Conservation (phyloP, 164 flowering plant genomes). For the Vitis amurensis region DNA sequence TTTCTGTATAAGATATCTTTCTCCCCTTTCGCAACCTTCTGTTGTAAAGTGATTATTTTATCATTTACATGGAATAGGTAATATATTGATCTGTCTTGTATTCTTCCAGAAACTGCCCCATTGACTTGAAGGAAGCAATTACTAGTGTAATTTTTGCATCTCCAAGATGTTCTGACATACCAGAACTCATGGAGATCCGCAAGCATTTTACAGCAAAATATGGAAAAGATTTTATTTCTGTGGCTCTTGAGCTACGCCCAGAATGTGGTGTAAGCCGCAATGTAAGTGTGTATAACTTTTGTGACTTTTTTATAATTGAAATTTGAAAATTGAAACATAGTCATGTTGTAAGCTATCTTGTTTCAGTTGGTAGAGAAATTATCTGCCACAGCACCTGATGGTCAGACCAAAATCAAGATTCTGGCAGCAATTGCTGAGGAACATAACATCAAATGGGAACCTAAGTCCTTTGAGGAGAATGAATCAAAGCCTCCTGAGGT, state of each 20-base stretch:
- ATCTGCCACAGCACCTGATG: conserved; percentile 82
- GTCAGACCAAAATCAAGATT: conserved; percentile 71
- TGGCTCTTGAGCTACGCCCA: conserved; percentile 86
- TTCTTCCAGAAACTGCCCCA: conserved; percentile 73
- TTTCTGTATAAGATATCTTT: too few relatives aligned
- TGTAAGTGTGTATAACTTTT: conserved; percentile 45
- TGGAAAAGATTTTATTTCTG: conserved; percentile 84
- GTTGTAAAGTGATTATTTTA: background rate
- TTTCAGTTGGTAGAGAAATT: conserved; percentile 86
- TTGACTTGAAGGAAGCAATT: conserved; percentile 93
- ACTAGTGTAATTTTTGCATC: conserved; percentile 82
- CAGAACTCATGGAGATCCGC: conserved; percentile 72
- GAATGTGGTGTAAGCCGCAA: conserved; percentile 80
- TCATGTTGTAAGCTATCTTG: background rate
- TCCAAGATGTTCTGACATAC: conserved; percentile 84
- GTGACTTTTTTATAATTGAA: background rate
- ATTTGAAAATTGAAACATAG: background rate
- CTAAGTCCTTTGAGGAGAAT: conserved; percentile 46
- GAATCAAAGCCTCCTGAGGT: conserved; percentile 48
- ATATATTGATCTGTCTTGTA: conserved; percentile 6
- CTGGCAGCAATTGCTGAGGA: conserved; percentile 77
- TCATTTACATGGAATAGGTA: background rate
- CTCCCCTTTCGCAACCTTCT: too few relatives aligned
- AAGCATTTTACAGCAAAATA: conserved; percentile 83
- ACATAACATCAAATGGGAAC: conserved; percentile 81